Evolutionary conservation across 1,139 yeast genomes (phyloP), one percentile per base, ranked within the genome.

Genomic region (Meyerozyma sp.): DNA sequence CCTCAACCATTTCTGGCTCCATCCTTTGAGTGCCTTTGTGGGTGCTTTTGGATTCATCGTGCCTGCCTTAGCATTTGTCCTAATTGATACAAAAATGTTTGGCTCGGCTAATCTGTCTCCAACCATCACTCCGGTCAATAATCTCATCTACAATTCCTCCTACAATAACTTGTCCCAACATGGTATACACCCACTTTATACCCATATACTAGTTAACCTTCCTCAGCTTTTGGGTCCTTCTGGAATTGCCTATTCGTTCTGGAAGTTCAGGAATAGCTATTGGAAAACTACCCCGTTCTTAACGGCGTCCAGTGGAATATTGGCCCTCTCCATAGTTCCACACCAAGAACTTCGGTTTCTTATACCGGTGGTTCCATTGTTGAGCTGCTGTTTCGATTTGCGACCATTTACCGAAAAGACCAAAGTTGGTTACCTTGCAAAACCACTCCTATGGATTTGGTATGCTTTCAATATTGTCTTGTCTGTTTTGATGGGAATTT

Each of bases 261-360:
- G 59, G 51, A 53, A 56, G 29, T 57, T 64, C 32, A 55, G 49
- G 32, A 61, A 62, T 42, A 53, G 52, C 20, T 75, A 77, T 51
- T 58, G 62, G 50, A 62, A 45, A 41, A 75, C 82, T 0, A 66
- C 80, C 0, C 79, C 88, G 2, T 78, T 81, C 49, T 64, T 84
- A 37, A 64, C 91, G 0, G 70, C 84, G 0, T 47, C 76, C 1
- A 80, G 95, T 11, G 95, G 91, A 0, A 32, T 88, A 1, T 5
- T 68, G 0, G 46, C 79, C 5, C 69, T 93, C 25, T 88, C 97
- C 0, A 4, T 79, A 0, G 73, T 89, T 11, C 95, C 95, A 8
- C 99, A 94, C 58, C 98, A 94, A 60, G 99, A 94, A 59, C 70
- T 88, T 25, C 70, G 99, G 39, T 94, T 94, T 59, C 65, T 94